phyloP scores from a whole-genome alignment of 179 eudicot genomes.

The Spinacia oleracea region DNA sequence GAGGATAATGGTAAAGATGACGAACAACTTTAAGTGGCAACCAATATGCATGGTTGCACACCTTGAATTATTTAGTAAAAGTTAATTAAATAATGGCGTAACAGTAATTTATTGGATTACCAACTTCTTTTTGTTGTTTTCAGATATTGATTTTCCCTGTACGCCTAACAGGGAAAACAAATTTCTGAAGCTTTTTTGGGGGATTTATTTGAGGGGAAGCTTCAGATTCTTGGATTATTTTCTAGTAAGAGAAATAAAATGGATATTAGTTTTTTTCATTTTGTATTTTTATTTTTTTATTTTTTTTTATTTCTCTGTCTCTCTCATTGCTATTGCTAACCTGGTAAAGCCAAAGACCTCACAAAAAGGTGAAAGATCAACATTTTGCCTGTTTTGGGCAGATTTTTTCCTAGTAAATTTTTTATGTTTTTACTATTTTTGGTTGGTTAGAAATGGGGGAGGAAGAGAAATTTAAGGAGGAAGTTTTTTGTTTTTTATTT shows the following conservation, averaged over 20 bases:
- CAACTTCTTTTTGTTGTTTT: not conserved
- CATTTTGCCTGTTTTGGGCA: conserved; percentile 21
- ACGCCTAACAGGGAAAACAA: conserved; percentile 27
- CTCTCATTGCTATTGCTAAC: conserved; percentile 23
- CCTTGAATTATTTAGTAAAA: no score
- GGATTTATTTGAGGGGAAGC: not conserved
- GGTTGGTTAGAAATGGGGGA: conserved; percentile 15
- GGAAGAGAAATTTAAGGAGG: conserved; percentile 25
- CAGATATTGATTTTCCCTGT: conserved; percentile 23
- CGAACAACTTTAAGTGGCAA: not conserved
- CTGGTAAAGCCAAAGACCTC: conserved; percentile 26
- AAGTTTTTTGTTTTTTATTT: no score
- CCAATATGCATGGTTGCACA: conserved; percentile 18
- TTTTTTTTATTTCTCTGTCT: not conserved
- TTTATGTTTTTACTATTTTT: not conserved
- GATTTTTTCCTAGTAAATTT: not conserved
- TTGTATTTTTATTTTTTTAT: not conserved
- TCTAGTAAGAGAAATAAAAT: not conserved
- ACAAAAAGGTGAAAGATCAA: conserved; percentile 14
- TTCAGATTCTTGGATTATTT: not conserved
- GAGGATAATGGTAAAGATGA: conserved; percentile 1
- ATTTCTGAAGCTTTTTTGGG: not conserved
- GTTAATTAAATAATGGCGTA: no score
- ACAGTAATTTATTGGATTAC: conserved; percentile 19
- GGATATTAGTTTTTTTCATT: not conserved